Evolutionary conservation across 2,329 filamentous ascomycete species (phyloP), one percentile per base, ranked within the genome.

Genomic region (Exophiala dermatitidis): DNA sequence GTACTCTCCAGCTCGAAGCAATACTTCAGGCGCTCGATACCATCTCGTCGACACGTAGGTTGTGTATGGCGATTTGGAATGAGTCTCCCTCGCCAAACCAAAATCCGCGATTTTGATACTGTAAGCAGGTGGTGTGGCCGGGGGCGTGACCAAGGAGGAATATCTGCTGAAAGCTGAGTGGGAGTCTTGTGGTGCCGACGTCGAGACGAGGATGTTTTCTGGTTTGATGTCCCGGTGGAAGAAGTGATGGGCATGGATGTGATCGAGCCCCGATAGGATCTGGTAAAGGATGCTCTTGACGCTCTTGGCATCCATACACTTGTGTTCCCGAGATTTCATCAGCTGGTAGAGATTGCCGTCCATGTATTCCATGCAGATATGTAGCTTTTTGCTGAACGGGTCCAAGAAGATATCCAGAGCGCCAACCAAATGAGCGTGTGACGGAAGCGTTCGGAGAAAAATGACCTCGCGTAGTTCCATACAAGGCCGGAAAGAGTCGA

Each of bases 331-430:
- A 48, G 93, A 86, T 75, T 98, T 98, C 93, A 98, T 98, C 59
- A 98, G 74, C 71, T 98, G 93, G 71, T 98, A 98, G 1, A 98
- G 79, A 70, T 98, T 98, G 47, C 93, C 93, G 69, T 98, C 93
- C 93, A 98, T 98, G 72, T 95, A 96, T 74, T 98, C 93, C 93
- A 98, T 98, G 67, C 82, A 85, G 62, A 98, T 98, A 72, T 98
- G 93, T 42, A 98, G 83, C 73, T 96, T 95, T 74, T 90, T 94
- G 73, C 81, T 95, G 69, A 89, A 87, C 0, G 93, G 93, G 67
- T 98, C 93, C 65, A 98, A 82, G 72, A 98, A 98, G 66, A 98
- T 98, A 72, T 98, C 93, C 61, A 97, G 80, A 3, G 93, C 91
- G 34, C 93, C 93, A n/a, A 98, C 93, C 33, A 98, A 80, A 70